Evolutionary conservation across 805 yeast species (phyloP).

Genomic region (Kodamaea restingae): DNA sequence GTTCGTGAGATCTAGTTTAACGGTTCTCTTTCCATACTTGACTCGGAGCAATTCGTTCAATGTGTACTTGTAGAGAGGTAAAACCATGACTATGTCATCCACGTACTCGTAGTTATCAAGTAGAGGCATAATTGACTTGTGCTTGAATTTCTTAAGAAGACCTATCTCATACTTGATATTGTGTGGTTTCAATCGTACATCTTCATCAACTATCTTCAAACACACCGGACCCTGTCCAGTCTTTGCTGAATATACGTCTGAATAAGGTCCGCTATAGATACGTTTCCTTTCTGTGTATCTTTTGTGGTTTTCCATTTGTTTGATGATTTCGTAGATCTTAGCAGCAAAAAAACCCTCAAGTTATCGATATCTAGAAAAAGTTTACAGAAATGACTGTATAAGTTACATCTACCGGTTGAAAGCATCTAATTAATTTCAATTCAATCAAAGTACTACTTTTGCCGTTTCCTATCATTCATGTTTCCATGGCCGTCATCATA

Average conservation of each 20-base stretch:
- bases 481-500: slow-evolving; percentile 12
- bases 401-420: too few relatives aligned
- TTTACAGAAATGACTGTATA: too few relatives aligned
- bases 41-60: slow-evolving; percentile 21
- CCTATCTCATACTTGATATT: slow-evolving; percentile 28
- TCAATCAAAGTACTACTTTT: slow-evolving; percentile 12
- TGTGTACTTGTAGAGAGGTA: slow-evolving; percentile 27
- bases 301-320: neutral
- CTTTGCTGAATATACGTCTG: slow-evolving; percentile 28
- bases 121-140: slow-evolving; percentile 15
- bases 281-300: slow-evolving; percentile 18
- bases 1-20: slow-evolving; percentile 22
- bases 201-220: slow-evolving; percentile 37
- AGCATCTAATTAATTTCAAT: neutral
- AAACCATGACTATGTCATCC: slow-evolving; percentile 35
- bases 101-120: slow-evolving; percentile 18
- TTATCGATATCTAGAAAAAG: too few relatives aligned
- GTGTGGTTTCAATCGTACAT: slow-evolving; percentile 35
- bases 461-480: slow-evolving; percentile 23
- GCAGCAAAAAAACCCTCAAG: neutral
- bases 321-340: neutral
- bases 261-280: slow-evolving; percentile 33
- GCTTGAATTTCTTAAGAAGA: slow-evolving; percentile 20
- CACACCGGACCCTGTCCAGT: slow-evolving; percentile 12
- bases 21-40: slow-evolving; percentile 18